These are phyloP conservation scores for Neocucurbitaria cava DNA, from an alignment of 2,329 filamentous ascomycete genomes.

Conservation along the genomic window DNA sequence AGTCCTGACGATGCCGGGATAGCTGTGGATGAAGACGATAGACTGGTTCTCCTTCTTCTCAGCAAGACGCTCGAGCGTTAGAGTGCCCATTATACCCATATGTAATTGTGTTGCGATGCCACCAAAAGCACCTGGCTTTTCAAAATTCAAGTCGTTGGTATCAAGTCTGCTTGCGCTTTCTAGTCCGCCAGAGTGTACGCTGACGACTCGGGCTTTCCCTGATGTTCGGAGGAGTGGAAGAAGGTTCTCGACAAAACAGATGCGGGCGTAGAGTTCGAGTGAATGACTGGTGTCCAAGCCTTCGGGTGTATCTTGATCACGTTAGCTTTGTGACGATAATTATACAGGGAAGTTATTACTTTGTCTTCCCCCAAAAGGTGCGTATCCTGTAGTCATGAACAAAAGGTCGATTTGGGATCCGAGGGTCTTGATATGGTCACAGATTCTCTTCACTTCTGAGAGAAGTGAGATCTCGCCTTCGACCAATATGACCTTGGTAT, in stretches of 20 bases:
- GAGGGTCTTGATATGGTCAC: conserved; percentile 47
- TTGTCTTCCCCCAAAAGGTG: conserved; percentile 52
- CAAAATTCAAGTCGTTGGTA: conserved; percentile 47
- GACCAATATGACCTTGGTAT: conserved; percentile 53
- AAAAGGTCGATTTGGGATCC: conserved; percentile 54
- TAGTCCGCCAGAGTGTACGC: conserved; percentile 44
- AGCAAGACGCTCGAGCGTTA: conserved; percentile 44
- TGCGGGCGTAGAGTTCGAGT: conserved; percentile 54
- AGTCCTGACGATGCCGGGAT: conserved; percentile 48
- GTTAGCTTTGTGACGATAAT: neutral
- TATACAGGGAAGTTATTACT: neutral
- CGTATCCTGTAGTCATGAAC: conserved; percentile 56
- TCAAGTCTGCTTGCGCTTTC: conserved; percentile 33
- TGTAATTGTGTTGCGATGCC: conserved; percentile 36
- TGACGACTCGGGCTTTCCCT: conserved; percentile 37
- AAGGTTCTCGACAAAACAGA: conserved; percentile 52
- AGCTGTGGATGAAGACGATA: conserved; percentile 48
- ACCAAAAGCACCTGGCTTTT: conserved; percentile 41
- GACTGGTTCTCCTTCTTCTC: conserved; percentile 29
- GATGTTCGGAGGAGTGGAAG: conserved; percentile 49
- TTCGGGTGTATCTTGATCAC: conserved; percentile 36
- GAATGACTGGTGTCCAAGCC: conserved; percentile 53
- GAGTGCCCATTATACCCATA: conserved; percentile 41
- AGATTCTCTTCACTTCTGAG: conserved; percentile 51
- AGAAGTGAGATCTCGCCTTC: conserved; percentile 57